Evolutionary conservation across 1,284 basidiomycete genomes (phyloP), one percentile per base, ranked within the genome.

Genomic region (Cryptococcus sp.): DNA sequence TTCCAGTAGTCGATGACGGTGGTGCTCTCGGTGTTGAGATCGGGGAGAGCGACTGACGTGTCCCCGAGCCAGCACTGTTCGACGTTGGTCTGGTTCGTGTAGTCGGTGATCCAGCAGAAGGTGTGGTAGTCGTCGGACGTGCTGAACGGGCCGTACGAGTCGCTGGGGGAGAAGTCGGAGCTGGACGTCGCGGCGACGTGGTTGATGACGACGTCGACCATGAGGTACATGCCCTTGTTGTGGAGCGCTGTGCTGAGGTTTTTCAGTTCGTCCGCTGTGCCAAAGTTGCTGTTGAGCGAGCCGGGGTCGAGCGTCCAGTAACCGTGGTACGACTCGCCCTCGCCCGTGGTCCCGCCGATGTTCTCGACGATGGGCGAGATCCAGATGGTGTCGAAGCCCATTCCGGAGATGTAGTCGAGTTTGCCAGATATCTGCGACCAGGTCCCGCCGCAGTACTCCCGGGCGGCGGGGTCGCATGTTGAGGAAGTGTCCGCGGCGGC

Each of bases 31-130:
- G 81, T 82, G 67, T 82, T 78, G 50, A 82, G 62, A 57, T 82
- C 81, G 3, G 76, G 69, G 16, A 70, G 60, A 8, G 65, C 65
- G 54, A 69, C 65, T 15, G 77, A 64, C 43, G 67, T 64, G 62
- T 80, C 78, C 19, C 75, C 75, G 45, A 82, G 69, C 77, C 79
- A 81, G 68, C 81, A 82, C 27, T 80, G 66, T 61, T 82, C 81
- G 43, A 81, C 76, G 23, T 78, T 66, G 30, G 75, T 79, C 64
- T 81, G 80, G 58, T 80, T 77, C 50, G 63, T 70, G 71, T 79
- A 79, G 62, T 81, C 75, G 41, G 35, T 22, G 35, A 71, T 61
- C 57, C 69, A 78, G 63, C 80, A 81, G 68, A 78, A 81, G 0
- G 74, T 70, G 53, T 80, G 79, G 65, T 73, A 80, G 50, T 79